Percentiles rank a stretch among this genome's conserved stretches.
phyloP scores from a whole-genome alignment of 2,329 filamentous ascomycete species.

The Sclerotinia minor region DNA sequence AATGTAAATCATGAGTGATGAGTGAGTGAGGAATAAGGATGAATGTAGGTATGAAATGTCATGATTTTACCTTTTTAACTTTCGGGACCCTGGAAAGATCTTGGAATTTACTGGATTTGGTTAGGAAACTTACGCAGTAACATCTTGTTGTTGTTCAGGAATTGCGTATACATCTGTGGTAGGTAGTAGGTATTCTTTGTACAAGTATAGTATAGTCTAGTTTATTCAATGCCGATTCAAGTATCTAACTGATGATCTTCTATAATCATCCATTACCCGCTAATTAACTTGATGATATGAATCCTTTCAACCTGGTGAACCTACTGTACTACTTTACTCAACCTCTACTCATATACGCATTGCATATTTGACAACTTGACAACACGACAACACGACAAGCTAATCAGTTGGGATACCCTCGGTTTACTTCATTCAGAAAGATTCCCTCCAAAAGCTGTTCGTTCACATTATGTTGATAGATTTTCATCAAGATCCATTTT shows the following conservation, averaged over 20 bases:
- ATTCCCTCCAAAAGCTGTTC: neutral
- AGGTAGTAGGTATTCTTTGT: too few species aligned
- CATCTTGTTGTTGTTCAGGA: too few species aligned
- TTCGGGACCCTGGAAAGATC: neutral
- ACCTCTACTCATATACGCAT: neutral
- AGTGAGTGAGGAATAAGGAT: too few species aligned
- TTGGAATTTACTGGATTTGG: neutral
- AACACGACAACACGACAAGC: too few species aligned
- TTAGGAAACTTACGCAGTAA: slow-evolving; percentile 1
- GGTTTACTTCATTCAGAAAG: neutral
- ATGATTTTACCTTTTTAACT: neutral
- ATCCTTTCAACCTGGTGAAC: neutral
- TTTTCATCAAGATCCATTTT: neutral
- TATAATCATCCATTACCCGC: too few species aligned
- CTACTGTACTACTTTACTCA: neutral
- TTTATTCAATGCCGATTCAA: too few species aligned
- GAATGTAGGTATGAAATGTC: too few species aligned
- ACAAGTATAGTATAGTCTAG: too few species aligned
- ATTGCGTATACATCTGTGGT: too few species aligned
- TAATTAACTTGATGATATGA: neutral
- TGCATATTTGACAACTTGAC: neutral
- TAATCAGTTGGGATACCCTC: neutral
- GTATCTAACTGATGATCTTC: too few species aligned
- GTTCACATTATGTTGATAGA: neutral
- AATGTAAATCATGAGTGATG: too few species aligned